Percentiles rank a stretch among this genome's conserved stretches.
Evolutionary conservation across 2,329 filamentous ascomycete species (phyloP).

Genomic region (Trichophyton mentagrophytes): DNA sequence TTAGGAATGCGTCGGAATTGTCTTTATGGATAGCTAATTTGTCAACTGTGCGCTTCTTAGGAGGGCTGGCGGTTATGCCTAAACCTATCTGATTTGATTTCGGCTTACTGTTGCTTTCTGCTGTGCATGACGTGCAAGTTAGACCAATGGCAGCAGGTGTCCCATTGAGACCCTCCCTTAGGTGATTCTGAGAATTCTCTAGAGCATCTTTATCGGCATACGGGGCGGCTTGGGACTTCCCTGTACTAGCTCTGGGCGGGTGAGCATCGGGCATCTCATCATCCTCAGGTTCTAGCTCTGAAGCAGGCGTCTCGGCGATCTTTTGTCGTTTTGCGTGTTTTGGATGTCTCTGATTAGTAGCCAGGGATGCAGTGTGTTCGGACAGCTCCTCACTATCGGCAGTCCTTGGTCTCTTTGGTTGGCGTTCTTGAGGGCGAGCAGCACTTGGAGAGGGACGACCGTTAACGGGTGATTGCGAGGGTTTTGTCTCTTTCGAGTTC

Average conservation of each 20-base stretch:
- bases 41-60: slow-evolving; percentile 7
- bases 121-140: background rate
- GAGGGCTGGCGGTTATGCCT: slow-evolving; percentile 20
- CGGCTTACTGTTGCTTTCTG: background rate
- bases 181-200: background rate
- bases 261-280: background rate
- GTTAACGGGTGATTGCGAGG: background rate
- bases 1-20: background rate
- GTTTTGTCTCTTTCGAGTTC: background rate
- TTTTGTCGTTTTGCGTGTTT: background rate
- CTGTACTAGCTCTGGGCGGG: background rate
- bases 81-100: slow-evolving; percentile 14
- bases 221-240: background rate
- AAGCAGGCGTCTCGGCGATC: background rate
- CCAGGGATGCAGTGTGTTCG: background rate
- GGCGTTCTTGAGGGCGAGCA: background rate
- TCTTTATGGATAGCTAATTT: background rate
- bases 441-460: background rate
- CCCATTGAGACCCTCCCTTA: background rate
- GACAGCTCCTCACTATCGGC: background rate
- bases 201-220: background rate
- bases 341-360: background rate
- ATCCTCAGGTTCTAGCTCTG: background rate
- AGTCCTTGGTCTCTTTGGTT: background rate
- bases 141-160: background rate